These are phyloP conservation scores for Begonia loranthoides DNA, from an alignment of 306 rosid genomes.

Conservation along the genomic window DNA sequence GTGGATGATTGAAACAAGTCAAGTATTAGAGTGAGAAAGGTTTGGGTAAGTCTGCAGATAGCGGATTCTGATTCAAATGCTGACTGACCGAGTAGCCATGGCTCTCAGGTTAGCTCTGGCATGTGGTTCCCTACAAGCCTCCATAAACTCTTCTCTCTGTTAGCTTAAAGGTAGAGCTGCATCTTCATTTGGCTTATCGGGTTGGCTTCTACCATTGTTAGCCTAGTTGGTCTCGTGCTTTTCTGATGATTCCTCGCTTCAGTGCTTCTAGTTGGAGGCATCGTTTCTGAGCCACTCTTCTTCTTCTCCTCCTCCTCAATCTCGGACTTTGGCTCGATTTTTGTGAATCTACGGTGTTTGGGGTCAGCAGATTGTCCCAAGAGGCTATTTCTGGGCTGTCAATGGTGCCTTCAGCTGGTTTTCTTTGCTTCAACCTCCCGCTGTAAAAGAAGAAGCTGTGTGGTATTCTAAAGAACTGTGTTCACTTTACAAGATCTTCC, in stretches of 20 bases:
- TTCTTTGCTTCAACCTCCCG: conserved; percentile 73
- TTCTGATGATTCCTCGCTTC: conserved; percentile 11
- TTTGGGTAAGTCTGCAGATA: conserved; percentile 1
- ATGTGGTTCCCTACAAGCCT: conserved; percentile 29
- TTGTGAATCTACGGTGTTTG: conserved; percentile 8
- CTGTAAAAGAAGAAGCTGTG: conserved; percentile 87
- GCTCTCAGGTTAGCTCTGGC: conserved; percentile 62
- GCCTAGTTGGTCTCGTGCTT: conserved; percentile 9
- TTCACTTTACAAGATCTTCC: conserved; percentile 82
- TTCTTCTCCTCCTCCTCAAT: conserved; percentile 28
- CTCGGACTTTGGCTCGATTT: conserved; percentile 21
- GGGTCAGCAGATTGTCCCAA: conserved; percentile 24
- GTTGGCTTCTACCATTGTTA: conserved; percentile 19
- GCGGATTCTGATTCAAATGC: conserved; percentile 22
- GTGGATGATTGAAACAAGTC: too few species aligned
- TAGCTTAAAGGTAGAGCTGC: conserved; percentile 74
- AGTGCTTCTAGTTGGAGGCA: conserved; percentile 3
- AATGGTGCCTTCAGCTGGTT: conserved; percentile 29
- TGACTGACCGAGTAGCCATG: conserved; percentile 59
- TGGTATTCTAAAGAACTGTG: conserved; percentile 97
- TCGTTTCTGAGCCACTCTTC: conserved; percentile 18
- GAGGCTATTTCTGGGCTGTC: conserved; percentile 31
- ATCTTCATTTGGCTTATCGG: conserved; percentile 54
- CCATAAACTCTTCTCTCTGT: conserved; percentile 87
- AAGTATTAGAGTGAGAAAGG: too few species aligned